Base-by-base conservation (phyloP, 345 rosid genomes). In the Orychophragmus violaceus region DNA sequence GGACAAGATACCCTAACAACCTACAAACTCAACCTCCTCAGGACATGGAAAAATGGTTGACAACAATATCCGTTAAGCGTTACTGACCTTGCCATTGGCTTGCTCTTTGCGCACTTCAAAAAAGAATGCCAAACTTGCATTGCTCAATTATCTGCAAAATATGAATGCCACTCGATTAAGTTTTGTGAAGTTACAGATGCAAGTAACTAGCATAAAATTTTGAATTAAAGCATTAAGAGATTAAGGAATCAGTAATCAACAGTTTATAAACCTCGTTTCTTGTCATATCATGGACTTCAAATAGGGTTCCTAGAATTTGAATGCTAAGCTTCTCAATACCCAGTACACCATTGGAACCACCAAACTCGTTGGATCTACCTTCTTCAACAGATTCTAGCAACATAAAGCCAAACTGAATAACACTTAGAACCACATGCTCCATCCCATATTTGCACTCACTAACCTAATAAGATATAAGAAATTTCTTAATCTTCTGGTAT, bases 251-350 rank as follows among this genome's bases (percentile, higher is more conserved):
- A 33, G 52, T 18, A 45, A 53, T 5, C 2, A 45, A 59, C 1
- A 39, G 13, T 30, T 41, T 45, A 72, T 74, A 5, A 64, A 89
- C 96, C 96, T 89, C 94, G 53, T 77, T 89, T 75, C 96, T 84
- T 64, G 94, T 80, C 91, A 89, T 85, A 68, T 85, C 94, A 78
- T 89, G 88, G 72, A 78, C 77, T 79, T 89, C 89, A 75, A 87
- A 89, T 59, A 89, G 75, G 25, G 78, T 81, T 76, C 82, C 84
- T 62, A 89, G 77, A 68, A 89, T 81, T 81, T 82, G 87, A 73
- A 85, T 64, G 44, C 91, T 82, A 53, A 90, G 88, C 72, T 83
- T 82, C 74, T 85, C 88, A 66, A 78, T 67, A 74, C 92, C 89
- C 49, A 85, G 62, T 23, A 84, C 63, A 58, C 82, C 81, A 68